These are phyloP conservation scores for Phytophthora cryptogea DNA, from an alignment of 352 stramenopile genomes.

Conservation along the genomic window DNA sequence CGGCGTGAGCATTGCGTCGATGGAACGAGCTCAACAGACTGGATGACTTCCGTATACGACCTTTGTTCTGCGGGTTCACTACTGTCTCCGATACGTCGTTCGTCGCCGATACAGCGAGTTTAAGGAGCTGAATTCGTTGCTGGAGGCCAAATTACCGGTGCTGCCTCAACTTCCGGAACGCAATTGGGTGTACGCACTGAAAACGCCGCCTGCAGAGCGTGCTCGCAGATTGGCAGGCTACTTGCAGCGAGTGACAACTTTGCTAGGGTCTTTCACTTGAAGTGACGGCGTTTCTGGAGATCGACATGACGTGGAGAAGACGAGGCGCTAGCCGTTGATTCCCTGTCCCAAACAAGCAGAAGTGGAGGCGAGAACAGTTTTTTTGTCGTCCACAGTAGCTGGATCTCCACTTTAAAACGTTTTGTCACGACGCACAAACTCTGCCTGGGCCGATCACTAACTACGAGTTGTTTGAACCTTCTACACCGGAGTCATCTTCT, in stretches of 20 bases:
- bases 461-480: constrained; percentile 22
- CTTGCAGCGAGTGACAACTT: constrained; percentile 51
- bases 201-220: constrained; percentile 38
- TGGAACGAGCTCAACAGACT: constrained; percentile 64
- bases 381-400: constrained; percentile 43
- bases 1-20: constrained; percentile 58
- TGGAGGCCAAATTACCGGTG: constrained; percentile 53
- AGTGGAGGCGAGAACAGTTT: constrained; percentile 28
- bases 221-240: constrained; percentile 45
- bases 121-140: constrained; percentile 41
- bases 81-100: constrained; percentile 71
- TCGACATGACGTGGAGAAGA: constrained; percentile 61
- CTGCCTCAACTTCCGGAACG: constrained; percentile 55
- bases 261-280: constrained; percentile 71
- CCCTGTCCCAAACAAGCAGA: constrained; percentile 28
- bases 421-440: constrained; percentile 33
- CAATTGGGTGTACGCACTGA: constrained; percentile 52
- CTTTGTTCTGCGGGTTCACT: constrained; percentile 76
- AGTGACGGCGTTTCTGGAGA: constrained; percentile 74
- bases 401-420: constrained; percentile 54
- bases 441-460: constrained; percentile 30
- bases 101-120: constrained; percentile 74
- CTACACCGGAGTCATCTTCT: constrained; percentile 1
- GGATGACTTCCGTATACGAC: constrained; percentile 70
- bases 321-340: constrained; percentile 54